Evolutionary conservation across 225 moss, liverwort and hornwort genomes (phyloP).

Genomic region (Sphagnum contortum): DNA sequence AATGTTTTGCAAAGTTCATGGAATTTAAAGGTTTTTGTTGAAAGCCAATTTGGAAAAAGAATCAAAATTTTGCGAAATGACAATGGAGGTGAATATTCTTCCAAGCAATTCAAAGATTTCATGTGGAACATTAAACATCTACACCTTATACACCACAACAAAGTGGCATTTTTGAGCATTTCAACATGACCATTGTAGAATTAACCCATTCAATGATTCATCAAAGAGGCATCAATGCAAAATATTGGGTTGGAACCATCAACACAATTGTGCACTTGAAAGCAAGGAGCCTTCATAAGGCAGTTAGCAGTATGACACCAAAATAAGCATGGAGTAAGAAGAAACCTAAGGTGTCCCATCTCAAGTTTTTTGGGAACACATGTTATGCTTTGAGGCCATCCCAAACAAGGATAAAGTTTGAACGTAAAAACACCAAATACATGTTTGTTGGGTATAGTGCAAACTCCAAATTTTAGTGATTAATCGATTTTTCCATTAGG

Average conservation of each 20-base stretch:
- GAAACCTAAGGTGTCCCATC: neutral
- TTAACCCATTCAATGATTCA: neutral
- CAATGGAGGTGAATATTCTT: conserved; percentile 1
- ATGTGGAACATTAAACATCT: neutral
- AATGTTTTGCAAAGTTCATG: conserved; percentile 5
- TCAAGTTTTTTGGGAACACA: too few species aligned
- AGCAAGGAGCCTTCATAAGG: neutral
- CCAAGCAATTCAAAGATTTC: neutral
- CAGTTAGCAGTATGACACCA: neutral
- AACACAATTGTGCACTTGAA: neutral
- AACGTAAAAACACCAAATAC: too few species aligned
- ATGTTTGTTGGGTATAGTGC: too few species aligned
- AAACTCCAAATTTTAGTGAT: too few species aligned
- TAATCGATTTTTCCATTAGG: too few species aligned
- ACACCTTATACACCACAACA: neutral
- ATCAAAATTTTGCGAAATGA: conserved; percentile 3
- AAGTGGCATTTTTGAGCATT: neutral
- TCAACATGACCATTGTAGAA: neutral
- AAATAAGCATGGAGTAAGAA: neutral
- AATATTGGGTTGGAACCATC: neutral
- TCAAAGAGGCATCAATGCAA: neutral
- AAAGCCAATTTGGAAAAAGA: neutral
- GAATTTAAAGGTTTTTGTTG: neutral
- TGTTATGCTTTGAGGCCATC: too few species aligned
- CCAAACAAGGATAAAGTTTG: too few species aligned